A percentile compares a stretch with the other conserved stretches of the same genome.
phyloP scores from a whole-genome alignment of 192 early-diverging fungal genomes.

The Piromyces finnis region DNA sequence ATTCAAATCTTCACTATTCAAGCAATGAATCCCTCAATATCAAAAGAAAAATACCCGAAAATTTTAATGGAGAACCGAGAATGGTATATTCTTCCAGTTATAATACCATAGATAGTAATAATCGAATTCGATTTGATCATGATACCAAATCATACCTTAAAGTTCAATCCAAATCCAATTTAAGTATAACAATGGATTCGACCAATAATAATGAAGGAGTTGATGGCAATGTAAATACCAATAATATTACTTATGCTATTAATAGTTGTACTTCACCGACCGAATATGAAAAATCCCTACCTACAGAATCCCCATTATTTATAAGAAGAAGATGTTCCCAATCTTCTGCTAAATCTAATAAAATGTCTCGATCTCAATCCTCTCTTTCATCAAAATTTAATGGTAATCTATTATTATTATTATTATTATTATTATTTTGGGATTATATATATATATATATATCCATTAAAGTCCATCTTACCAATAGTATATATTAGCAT shows the following conservation, averaged over 20 bases:
- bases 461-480: too few species aligned
- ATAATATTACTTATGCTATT: not conserved
- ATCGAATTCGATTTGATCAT: not conserved
- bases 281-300: not conserved
- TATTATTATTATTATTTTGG: not conserved
- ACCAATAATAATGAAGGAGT: too few species aligned
- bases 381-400: not conserved
- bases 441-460: not conserved
- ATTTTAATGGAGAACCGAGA: not conserved
- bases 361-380: not conserved
- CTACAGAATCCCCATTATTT: not conserved
- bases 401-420: not conserved
- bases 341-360: not conserved
- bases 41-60: not conserved
- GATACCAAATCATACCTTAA: not conserved
- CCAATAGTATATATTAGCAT: too few species aligned
- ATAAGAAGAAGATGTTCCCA: not conserved
- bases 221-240: not conserved
- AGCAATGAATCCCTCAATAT: not conserved
- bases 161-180: not conserved
- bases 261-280: not conserved
- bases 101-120: not conserved
- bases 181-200: too few species aligned
- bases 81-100: not conserved
- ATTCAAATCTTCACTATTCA: not conserved